Evolutionary conservation across 2,329 filamentous ascomycete genomes (phyloP).

Genomic region (Cordyceps cicadae): DNA sequence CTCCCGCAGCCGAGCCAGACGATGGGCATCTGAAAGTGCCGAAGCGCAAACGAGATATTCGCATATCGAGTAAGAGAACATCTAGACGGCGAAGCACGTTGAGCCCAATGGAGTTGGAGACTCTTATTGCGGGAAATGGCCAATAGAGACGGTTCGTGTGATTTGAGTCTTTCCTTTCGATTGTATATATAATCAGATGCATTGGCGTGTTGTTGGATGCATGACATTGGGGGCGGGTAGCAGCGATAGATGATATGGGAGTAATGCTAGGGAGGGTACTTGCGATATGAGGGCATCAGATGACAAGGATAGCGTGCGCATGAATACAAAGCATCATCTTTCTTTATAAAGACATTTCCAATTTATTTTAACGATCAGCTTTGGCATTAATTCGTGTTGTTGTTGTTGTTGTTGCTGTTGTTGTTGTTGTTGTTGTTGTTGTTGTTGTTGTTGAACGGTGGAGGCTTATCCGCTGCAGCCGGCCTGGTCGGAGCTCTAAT

Average conservation of each 20-base stretch:
- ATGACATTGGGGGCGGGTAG: neutral
- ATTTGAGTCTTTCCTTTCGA: neutral
- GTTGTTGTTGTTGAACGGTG: too few relatives aligned
- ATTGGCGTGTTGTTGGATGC: neutral
- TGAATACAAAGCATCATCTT: neutral
- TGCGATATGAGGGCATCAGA: neutral
- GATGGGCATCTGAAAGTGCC: conserved; percentile 22
- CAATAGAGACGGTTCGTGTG: conserved; percentile 19
- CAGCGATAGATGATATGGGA: neutral
- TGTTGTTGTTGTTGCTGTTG: too few relatives aligned
- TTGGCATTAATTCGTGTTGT: too few relatives aligned
- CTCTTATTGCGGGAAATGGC: conserved; percentile 46
- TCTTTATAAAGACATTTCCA: too few relatives aligned
- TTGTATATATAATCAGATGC: neutral
- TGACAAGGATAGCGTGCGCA: neutral
- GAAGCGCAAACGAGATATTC: conserved; percentile 44
- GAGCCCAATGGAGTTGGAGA: conserved; percentile 66
- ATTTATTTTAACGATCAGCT: too few relatives aligned
- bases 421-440: too few relatives aligned
- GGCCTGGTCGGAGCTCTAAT: neutral
- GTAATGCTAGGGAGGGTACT: neutral
- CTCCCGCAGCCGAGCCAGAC: conserved; percentile 10
- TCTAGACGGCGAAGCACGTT: conserved; percentile 65
- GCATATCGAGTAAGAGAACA: conserved; percentile 41
- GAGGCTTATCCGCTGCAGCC: too few relatives aligned